These are phyloP conservation scores for Metschnikowia corniflorae DNA, from an alignment of 805 yeast genomes.

Conservation along the genomic window DNA sequence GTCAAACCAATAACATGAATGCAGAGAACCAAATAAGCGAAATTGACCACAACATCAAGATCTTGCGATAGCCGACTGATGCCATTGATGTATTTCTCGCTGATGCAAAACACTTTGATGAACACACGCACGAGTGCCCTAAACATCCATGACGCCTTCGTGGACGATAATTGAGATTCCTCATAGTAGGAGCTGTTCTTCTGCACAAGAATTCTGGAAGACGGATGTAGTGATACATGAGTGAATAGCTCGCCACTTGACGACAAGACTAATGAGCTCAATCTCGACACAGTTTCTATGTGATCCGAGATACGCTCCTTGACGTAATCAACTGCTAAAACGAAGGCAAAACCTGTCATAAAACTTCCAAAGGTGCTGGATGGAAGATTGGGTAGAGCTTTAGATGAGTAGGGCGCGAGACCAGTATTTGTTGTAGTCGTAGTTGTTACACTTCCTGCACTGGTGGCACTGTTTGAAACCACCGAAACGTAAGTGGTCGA, in stretches of 20 bases:
- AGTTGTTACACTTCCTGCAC: slow-evolving; percentile 11
- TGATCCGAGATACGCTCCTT: slow-evolving; percentile 3
- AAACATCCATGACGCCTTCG: slow-evolving; percentile 7
- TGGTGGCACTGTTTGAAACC: slow-evolving; percentile 11
- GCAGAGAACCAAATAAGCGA: slow-evolving; percentile 23
- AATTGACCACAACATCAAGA: slow-evolving; percentile 13
- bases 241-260: no score
- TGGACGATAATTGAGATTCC: slow-evolving; percentile 2
- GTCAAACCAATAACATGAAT: slow-evolving; percentile 26
- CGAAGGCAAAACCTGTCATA: slow-evolving; percentile 19
- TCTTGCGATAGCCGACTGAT: slow-evolving; percentile 13
- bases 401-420: background rate
- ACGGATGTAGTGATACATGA: background rate
- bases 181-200: slow-evolving; percentile 2
- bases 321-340: slow-evolving; percentile 21
- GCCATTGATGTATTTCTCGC: slow-evolving; percentile 1
- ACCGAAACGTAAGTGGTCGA: slow-evolving; percentile 24
- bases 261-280: background rate
- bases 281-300: background rate
- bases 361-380: slow-evolving; percentile 15
- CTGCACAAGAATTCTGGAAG: background rate
- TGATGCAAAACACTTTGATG: background rate
- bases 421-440: slow-evolving; percentile 15
- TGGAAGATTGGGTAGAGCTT: background rate
- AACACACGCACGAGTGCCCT: background rate